These are phyloP conservation scores for Aspergillus sp. DNA, from an alignment of 2,329 filamentous ascomycete genomes.

Conservation along the genomic window DNA sequence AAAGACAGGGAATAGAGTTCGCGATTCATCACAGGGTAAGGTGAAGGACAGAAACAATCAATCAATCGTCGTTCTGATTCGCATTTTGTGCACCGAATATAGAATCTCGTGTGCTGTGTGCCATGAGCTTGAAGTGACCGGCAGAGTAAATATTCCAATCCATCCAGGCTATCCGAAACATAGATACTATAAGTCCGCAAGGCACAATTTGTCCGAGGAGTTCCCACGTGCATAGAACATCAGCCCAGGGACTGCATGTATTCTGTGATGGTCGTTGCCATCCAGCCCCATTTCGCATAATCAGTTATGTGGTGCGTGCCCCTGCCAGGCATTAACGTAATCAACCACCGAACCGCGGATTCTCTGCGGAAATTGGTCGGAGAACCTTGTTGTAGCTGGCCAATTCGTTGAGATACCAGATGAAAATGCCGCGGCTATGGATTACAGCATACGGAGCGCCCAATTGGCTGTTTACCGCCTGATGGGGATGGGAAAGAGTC, in stretches of 20 bases:
- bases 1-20: neutral
- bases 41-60: too few relatives aligned
- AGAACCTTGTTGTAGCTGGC: too few relatives aligned
- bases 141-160: too few relatives aligned
- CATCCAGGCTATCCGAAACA: slow-evolving; percentile 2
- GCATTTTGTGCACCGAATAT: neutral
- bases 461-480: too few relatives aligned
- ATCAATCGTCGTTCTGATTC: neutral
- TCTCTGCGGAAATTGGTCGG: too few relatives aligned
- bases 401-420: too few relatives aligned
- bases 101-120: neutral
- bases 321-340: slow-evolving; percentile 2
- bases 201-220: neutral
- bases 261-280: too few relatives aligned
- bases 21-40: neutral
- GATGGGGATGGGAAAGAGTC: too few relatives aligned
- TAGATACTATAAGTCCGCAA: slow-evolving; percentile 1
- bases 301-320: slow-evolving; percentile 1
- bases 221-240: neutral
- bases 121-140: neutral
- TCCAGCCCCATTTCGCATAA: too few relatives aligned
- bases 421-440: too few relatives aligned
- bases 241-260: slow-evolving; percentile 1
- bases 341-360: too few relatives aligned
- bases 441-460: too few relatives aligned